A percentile compares a stretch with the other conserved stretches of the same genome.
These are phyloP conservation scores for Theobroma cacao DNA, from an alignment of 345 rosid species.

Conservation along the genomic window DNA sequence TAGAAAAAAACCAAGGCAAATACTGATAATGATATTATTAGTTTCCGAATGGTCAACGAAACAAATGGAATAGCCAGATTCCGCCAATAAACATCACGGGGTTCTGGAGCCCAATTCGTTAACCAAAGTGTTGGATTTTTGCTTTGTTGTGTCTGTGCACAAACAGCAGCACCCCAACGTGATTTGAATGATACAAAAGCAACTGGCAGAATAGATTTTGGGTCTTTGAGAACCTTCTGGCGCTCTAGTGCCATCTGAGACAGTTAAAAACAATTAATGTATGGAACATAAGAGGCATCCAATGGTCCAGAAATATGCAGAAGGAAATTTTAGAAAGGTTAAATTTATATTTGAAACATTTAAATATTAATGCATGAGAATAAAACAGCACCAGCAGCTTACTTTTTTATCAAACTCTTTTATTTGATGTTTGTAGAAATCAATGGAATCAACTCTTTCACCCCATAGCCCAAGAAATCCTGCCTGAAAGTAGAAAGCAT, in stretches of 20 bases:
- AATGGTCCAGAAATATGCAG: background rate
- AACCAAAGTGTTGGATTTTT: constrained; percentile 88
- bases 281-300: background rate
- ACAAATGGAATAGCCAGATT: constrained; percentile 92
- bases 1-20: constrained; percentile 92
- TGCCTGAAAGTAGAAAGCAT: constrained; percentile 43
- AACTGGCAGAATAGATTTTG: constrained; percentile 73
- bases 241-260: constrained; percentile 77
- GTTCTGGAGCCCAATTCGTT: constrained; percentile 96
- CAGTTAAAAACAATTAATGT: constrained; percentile 9
- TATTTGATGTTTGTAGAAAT: constrained; percentile 68
- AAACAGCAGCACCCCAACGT: constrained; percentile 97
- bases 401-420: constrained; percentile 58
- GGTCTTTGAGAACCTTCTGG: constrained; percentile 62
- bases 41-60: constrained; percentile 75
- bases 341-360: background rate
- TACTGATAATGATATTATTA: constrained; percentile 62
- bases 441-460: constrained; percentile 70
- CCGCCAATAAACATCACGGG: constrained; percentile 93
- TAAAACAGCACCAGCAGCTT: constrained; percentile 24
- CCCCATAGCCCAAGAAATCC: constrained; percentile 92
- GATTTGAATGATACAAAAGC: constrained; percentile 89
- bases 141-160: constrained; percentile 98
- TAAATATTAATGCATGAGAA: background rate
- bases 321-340: constrained; percentile 5